Evolutionary conservation across 2,329 filamentous ascomycete genomes (phyloP).

Genomic region (Arthrocladium fulminans): DNA sequence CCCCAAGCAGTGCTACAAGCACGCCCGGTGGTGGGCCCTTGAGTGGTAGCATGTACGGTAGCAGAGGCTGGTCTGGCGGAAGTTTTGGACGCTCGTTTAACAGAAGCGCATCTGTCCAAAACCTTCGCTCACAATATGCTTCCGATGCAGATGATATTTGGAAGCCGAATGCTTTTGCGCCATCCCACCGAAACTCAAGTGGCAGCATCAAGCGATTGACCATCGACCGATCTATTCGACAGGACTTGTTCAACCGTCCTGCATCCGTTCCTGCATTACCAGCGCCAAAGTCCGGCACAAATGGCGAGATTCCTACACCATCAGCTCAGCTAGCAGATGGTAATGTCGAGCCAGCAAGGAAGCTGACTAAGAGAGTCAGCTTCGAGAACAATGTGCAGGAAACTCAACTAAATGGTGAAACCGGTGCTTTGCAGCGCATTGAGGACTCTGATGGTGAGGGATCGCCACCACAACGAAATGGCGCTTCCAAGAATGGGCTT

Average conservation of each 20-base stretch:
- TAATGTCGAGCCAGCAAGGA: constrained; percentile 28
- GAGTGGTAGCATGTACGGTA: constrained; percentile 31
- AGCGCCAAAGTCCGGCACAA: constrained; percentile 29
- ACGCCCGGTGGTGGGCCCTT: constrained; percentile 50
- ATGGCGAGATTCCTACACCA: constrained; percentile 9
- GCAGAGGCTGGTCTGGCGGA: constrained; percentile 35
- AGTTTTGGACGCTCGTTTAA: constrained; percentile 63
- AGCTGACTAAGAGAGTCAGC: constrained; percentile 75
- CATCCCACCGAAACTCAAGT: constrained; percentile 57
- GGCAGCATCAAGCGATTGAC: constrained; percentile 79
- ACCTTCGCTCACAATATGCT: constrained; percentile 70
- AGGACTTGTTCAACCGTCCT: constrained; percentile 46
- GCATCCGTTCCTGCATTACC: constrained; percentile 26
- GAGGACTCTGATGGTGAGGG: constrained; percentile 34
- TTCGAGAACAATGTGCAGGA: constrained; percentile 63
- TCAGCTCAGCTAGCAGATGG: constrained; percentile 8
- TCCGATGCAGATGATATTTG: constrained; percentile 72
- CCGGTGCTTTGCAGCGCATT: constrained; percentile 46
- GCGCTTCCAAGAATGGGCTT: constrained; percentile 56
- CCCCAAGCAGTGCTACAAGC: constrained; percentile 61
- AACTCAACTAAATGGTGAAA: constrained; percentile 33
- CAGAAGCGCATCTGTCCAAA: constrained; percentile 85
- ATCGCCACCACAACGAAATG: constrained; percentile 34
- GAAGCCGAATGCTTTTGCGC: constrained; percentile 73
- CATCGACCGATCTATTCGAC: constrained; percentile 80